phyloP scores from a whole-genome alignment of 1,284 basidiomycete genomes.

The Heterobasidion parviporum region DNA sequence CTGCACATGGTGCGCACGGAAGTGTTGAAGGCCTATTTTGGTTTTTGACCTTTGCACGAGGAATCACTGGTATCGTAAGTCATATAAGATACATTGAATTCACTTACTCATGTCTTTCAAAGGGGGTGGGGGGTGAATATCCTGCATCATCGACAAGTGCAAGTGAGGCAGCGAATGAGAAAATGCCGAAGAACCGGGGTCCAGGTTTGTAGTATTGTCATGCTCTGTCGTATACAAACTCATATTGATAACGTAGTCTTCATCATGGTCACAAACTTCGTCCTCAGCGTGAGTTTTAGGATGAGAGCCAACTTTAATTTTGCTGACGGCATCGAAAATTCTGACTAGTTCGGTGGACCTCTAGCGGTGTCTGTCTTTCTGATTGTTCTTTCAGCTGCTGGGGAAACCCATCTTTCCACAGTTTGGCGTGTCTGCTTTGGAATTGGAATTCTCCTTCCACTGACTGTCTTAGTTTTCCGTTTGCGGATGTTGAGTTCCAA shows the following conservation, averaged over 20 bases:
- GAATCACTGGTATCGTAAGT: constrained; percentile 62
- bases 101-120: not conserved
- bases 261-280: constrained; percentile 72
- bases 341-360: constrained; percentile 53
- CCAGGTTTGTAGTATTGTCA: constrained; percentile 31
- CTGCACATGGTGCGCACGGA: constrained; percentile 56
- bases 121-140: constrained; percentile 76
- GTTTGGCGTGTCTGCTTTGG: constrained; percentile 77
- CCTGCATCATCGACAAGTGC: constrained; percentile 64
- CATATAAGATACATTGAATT: constrained; percentile 3
- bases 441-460: constrained; percentile 59
- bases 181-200: constrained; percentile 50
- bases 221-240: not conserved
- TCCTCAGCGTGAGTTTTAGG: constrained; percentile 35
- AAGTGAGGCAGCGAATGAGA: constrained; percentile 70
- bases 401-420: constrained; percentile 54
- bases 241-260: constrained; percentile 33
- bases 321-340: constrained; percentile 13
- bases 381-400: constrained; percentile 62
- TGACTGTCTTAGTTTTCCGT: constrained; percentile 67
- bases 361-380: constrained; percentile 66
- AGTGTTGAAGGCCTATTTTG: constrained; percentile 61
- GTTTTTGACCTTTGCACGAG: constrained; percentile 70
- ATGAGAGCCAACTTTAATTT: not conserved
- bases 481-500: constrained; percentile 63